Conservation (phyloP, 2,329 filamentous ascomycete species). For the Chaetomium strumarium region DNA sequence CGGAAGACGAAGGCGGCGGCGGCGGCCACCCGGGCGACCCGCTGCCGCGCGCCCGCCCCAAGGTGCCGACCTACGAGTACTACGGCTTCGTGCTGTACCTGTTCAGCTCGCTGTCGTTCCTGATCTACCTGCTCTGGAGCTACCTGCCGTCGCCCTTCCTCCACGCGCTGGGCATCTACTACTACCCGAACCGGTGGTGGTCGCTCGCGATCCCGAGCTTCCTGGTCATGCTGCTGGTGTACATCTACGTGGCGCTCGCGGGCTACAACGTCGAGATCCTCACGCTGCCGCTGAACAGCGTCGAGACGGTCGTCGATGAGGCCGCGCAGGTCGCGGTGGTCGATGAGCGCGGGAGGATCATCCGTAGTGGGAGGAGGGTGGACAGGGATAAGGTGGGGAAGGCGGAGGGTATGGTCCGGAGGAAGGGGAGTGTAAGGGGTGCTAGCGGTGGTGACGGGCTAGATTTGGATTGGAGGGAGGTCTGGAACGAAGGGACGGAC, state of each 20-base stretch:
- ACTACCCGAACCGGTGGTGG: slow-evolving; percentile 98
- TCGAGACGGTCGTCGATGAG: slow-evolving; percentile 90
- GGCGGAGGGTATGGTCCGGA: slow-evolving; percentile 24
- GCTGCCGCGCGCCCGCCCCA: slow-evolving; percentile 78
- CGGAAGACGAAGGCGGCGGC: slow-evolving; percentile 61
- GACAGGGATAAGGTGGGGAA: slow-evolving; percentile 34
- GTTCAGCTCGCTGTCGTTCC: slow-evolving; percentile 75
- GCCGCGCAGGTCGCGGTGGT: slow-evolving; percentile 80
- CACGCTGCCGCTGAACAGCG: slow-evolving; percentile 69
- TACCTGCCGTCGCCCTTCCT: slow-evolving; percentile 90
- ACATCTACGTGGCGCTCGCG: slow-evolving; percentile 90
- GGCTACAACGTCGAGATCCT: slow-evolving; percentile 85
- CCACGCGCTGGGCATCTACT: slow-evolving; percentile 87
- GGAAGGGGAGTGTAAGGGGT: background rate
- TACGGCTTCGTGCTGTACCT: slow-evolving; percentile 97
- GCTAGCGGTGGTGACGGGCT: slow-evolving; percentile 10
- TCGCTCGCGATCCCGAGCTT: slow-evolving; percentile 86
- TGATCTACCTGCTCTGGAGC: slow-evolving; percentile 70
- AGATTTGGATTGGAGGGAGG: slow-evolving; percentile 62
- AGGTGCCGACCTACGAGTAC: slow-evolving; percentile 99
- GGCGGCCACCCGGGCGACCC: slow-evolving; percentile 41
- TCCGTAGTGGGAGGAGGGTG: slow-evolving; percentile 34
- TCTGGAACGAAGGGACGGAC: slow-evolving; percentile 93
- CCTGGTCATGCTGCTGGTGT: slow-evolving; percentile 80
- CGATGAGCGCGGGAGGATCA: slow-evolving; percentile 58